Conservation (phyloP, 2,329 filamentous ascomycete species). For the Didymella pinodella region DNA sequence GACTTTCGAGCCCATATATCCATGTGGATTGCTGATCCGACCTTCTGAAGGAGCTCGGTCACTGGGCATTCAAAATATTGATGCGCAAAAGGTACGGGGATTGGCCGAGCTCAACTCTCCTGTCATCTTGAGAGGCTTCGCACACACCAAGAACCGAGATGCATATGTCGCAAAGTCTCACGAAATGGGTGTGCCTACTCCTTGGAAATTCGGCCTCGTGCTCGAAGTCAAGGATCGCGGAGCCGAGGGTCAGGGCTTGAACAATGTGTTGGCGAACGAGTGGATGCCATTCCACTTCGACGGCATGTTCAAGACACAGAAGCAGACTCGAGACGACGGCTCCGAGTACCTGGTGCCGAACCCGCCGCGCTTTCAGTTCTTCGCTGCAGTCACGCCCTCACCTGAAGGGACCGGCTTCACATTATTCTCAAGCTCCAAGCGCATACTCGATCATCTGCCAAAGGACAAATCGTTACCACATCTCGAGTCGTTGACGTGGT, state of each 20-base stretch:
- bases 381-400: not conserved
- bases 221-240: not conserved
- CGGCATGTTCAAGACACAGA: conserved; percentile 63
- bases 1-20: not conserved
- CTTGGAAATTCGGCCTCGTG: not conserved
- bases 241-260: not conserved
- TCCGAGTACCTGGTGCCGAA: conserved; percentile 2
- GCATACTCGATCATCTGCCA: not conserved
- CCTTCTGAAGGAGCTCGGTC: not conserved
- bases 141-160: not conserved
- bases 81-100: not conserved
- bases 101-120: not conserved
- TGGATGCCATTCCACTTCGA: conserved; percentile 68
- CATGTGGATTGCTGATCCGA: not conserved
- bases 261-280: conserved; percentile 54
- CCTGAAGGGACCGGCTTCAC: not conserved
- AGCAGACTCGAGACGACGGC: conserved; percentile 44
- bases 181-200: not conserved
- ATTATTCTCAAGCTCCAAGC: not conserved
- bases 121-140: not conserved
- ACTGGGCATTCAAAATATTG: not conserved
- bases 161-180: not conserved
- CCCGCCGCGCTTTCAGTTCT: not conserved
- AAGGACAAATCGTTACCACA: conserved; percentile 33
- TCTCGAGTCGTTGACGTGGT: conserved; percentile 57